Evolutionary conservation across 1,284 basidiomycete species (phyloP).

Genomic region (Cystobasidiaceae sp.): DNA sequence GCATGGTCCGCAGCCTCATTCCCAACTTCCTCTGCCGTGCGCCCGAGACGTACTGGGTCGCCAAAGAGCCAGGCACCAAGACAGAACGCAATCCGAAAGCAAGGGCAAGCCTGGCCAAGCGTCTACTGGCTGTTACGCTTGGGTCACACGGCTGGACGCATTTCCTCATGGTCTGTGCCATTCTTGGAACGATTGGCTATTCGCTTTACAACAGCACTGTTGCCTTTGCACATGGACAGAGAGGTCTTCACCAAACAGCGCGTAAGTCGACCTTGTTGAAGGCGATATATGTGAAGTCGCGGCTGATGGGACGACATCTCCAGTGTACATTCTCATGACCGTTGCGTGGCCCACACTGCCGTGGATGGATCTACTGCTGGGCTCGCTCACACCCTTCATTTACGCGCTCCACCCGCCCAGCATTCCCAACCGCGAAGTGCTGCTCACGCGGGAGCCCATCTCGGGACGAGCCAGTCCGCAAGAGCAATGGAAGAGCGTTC

Average conservation of each 20-base stretch:
- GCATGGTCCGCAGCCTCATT: conserved; percentile 37
- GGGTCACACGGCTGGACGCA: conserved; percentile 34
- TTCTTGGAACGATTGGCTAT: conserved; percentile 35
- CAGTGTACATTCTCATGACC: conserved; percentile 40
- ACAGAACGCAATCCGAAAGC: conserved; percentile 19
- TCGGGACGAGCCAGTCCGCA: conserved; percentile 23
- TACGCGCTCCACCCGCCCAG: conserved; percentile 31
- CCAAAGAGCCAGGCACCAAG: conserved; percentile 29
- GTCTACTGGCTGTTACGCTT: conserved; percentile 33
- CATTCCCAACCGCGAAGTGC: conserved; percentile 17
- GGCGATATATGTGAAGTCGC: not conserved
- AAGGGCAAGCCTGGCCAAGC: conserved; percentile 29
- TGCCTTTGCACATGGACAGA: conserved; percentile 34
- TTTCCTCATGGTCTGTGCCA: conserved; percentile 30
- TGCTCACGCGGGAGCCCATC: conserved; percentile 32
- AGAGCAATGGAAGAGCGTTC: not conserved
- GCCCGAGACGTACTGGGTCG: conserved; percentile 36
- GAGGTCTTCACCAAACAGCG: conserved; percentile 38
- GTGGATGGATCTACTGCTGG: conserved; percentile 39
- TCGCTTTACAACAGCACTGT: conserved; percentile 34
- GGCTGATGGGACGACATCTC: not conserved
- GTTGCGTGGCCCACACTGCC: conserved; percentile 40
- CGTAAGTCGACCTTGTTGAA: conserved; percentile 19
- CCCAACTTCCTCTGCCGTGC: conserved; percentile 36
- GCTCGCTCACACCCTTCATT: conserved; percentile 36